Evolutionary conservation across 2,329 filamentous ascomycete species (phyloP).

Genomic region (Epichloe bromicola): DNA sequence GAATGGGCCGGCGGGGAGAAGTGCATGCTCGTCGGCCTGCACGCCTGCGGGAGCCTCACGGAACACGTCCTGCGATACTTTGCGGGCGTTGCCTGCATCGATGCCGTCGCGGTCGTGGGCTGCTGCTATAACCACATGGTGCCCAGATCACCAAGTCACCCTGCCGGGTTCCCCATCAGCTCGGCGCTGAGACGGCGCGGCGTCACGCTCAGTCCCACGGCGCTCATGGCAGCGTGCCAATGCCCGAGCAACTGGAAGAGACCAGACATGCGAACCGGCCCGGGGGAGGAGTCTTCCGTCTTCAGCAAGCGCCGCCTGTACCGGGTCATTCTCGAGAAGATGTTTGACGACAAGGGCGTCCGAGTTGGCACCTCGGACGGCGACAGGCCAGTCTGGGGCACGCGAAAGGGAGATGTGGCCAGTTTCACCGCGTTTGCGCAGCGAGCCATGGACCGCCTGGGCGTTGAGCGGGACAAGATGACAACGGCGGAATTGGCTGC

Average conservation of each 20-base stretch:
- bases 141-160: slow-evolving; percentile 21
- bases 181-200: slow-evolving; percentile 11
- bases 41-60: slow-evolving; percentile 20
- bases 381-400: slow-evolving; percentile 16
- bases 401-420: slow-evolving; percentile 16
- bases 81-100: slow-evolving; percentile 9
- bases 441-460: slow-evolving; percentile 14
- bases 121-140: slow-evolving; percentile 23
- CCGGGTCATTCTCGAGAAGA: slow-evolving; percentile 15
- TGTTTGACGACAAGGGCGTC: slow-evolving; percentile 15
- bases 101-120: slow-evolving; percentile 15
- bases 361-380: not conserved
- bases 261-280: slow-evolving; percentile 4
- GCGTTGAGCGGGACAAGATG: slow-evolving; percentile 8
- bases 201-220: slow-evolving; percentile 17
- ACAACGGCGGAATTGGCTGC: slow-evolving; percentile 10
- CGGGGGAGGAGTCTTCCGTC: slow-evolving; percentile 6
- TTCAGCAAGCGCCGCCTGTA: slow-evolving; percentile 16
- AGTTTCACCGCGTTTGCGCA: slow-evolving; percentile 15
- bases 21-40: slow-evolving; percentile 20
- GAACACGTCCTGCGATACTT: slow-evolving; percentile 22
- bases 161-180: slow-evolving; percentile 26
- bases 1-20: slow-evolving; percentile 15
- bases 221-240: slow-evolving; percentile 21
- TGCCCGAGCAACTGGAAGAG: slow-evolving; percentile 20